Conservation (phyloP, 148 eudicot genomes). For the Silene uniflora region DNA sequence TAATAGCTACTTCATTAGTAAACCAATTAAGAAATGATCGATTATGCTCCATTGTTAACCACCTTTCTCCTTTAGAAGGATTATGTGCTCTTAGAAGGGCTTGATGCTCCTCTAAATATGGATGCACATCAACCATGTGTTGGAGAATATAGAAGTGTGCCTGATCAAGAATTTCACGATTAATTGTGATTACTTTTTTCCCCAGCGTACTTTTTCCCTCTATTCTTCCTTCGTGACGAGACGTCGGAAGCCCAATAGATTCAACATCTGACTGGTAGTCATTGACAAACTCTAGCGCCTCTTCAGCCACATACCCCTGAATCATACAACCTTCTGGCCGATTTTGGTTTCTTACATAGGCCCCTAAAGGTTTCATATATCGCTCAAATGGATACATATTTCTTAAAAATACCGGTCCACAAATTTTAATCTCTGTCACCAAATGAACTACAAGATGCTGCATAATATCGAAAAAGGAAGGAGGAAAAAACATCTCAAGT, state of each 20-base stretch:
- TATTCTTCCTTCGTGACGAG: not conserved
- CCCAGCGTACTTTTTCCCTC: not conserved
- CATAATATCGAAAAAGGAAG: not conserved
- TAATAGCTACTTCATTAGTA: too few species aligned
- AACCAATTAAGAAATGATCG: too few species aligned
- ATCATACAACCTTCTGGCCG: not conserved
- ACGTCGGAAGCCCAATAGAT: not conserved
- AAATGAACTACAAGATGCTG: not conserved
- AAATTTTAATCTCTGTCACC: constrained; percentile 1
- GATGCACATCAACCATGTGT: constrained; percentile 2
- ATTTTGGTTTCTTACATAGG: not conserved
- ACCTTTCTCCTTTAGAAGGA: too few species aligned
- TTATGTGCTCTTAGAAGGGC: not conserved
- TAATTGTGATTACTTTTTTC: not conserved
- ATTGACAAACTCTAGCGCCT: not conserved
- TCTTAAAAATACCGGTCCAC: not conserved
- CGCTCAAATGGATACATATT: too few species aligned
- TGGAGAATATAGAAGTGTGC: not conserved
- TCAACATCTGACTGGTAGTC: not conserved
- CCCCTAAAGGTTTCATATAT: too few species aligned
- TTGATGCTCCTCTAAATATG: not conserved
- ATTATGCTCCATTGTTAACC: too few species aligned
- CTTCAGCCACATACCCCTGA: not conserved
- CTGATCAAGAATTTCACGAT: not conserved
- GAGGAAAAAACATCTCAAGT: constrained; percentile 8